Evolutionary conservation across 1,139 yeast genomes (phyloP), one percentile per base, ranked within the genome.

Genomic region (Magnusiomyces clavatus): DNA sequence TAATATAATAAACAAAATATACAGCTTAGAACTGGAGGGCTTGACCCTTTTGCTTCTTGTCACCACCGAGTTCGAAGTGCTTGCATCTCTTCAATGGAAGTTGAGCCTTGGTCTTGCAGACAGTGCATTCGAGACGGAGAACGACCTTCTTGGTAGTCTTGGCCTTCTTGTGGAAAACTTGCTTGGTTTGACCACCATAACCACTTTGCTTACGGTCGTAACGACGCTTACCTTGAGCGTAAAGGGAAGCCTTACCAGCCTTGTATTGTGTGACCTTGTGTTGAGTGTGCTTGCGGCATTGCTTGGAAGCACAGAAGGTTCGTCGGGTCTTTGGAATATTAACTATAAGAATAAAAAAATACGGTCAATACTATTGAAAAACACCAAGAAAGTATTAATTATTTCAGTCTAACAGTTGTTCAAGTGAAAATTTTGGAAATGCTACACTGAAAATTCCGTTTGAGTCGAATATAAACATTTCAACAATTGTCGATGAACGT

Each of bases 131-230:
- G 76, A 92, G 86, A 82, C 97, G 92, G 75, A 92, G 85, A 65
- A 92, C 98, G 76, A 92, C 96, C 86, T 92, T 92, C 89, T 92
- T 92, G 83, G 99, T 92, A 69, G 98, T 92, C 90, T 92, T 92
- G 70, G 99, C 99, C 79, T 92, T 94, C 86, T 92, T 92, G 88
- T 89, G 97, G 97, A 92, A 92, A 80, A 94, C 87, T 75, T 86
- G 98, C 83, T 89, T 92, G 80, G 98, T 92, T 82, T 92, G 99
- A 87, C 99, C 99, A 87, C 99, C 99, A 80, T 83, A 92, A 88
- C 99, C 99, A 73, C 87, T 77, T 82, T 92, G 98, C 81, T 92
- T 92, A 80, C 99, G 95, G 94, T 94, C 98, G 82, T 92, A 92
- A 83, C 99, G 90, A 84, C 99, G 88, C 90, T 94, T 94, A 85